These are phyloP conservation scores for Echeveria elegans DNA, from an alignment of 164 flowering plant genomes.

Conservation along the genomic window DNA sequence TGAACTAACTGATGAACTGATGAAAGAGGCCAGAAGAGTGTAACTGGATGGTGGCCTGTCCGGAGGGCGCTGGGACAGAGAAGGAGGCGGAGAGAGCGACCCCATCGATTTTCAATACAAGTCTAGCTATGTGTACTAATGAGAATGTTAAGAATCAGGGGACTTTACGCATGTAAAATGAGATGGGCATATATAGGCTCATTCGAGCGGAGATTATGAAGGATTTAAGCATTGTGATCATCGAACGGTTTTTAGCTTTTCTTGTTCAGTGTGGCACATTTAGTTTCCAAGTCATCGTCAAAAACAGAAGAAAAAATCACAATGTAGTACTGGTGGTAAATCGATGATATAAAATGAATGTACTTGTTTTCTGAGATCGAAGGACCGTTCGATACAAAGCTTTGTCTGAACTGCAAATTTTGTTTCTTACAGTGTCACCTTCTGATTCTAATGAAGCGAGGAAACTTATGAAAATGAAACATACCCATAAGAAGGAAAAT, in stretches of 20 bases:
- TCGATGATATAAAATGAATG: no score
- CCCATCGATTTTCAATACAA: background rate
- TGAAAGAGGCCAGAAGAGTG: background rate
- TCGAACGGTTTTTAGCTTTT: background rate
- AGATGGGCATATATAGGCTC: background rate
- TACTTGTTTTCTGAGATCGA: no score
- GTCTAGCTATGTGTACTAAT: background rate
- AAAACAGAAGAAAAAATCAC: background rate
- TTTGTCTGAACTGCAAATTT: no score
- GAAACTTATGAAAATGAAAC: no score
- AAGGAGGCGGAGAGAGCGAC: background rate
- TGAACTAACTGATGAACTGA: background rate
- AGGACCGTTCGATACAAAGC: no score
- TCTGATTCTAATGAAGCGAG: no score
- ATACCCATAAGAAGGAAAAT: no score
- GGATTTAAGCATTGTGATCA: background rate
- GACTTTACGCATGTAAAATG: background rate
- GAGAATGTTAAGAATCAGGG: background rate
- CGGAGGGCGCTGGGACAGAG: background rate
- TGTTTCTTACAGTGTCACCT: no score
- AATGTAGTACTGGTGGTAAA: background rate
- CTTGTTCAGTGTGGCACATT: background rate
- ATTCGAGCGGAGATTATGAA: background rate
- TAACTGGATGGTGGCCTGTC: background rate
- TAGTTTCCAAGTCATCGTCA: background rate